A percentile compares a stretch with the other conserved stretches of the same genome.
These are phyloP conservation scores for Hemileccinum rubropunctum DNA, from an alignment of 768 basidiomycete genomes.

Conservation along the genomic window DNA sequence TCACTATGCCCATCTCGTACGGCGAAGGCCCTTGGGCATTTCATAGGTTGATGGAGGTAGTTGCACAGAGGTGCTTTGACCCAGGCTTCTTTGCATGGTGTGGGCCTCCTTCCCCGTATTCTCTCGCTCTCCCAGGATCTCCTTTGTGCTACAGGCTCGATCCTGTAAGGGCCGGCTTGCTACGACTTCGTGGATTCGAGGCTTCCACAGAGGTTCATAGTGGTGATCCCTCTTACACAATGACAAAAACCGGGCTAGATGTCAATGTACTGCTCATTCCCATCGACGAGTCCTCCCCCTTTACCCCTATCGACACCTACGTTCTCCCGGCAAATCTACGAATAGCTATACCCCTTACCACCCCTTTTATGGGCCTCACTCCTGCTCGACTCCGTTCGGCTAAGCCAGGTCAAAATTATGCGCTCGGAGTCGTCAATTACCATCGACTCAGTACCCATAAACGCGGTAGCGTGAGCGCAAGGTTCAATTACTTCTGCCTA, in stretches of 20 bases:
- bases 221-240: background rate
- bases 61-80: background rate
- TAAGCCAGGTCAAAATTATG: background rate
- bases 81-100: constrained; percentile 3
- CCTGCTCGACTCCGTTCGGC: background rate
- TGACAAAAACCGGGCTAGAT: background rate
- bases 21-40: constrained; percentile 2
- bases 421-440: constrained; percentile 1
- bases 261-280: constrained; percentile 1
- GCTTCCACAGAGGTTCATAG: background rate
- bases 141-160: constrained; percentile 3
- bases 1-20: constrained; percentile 4
- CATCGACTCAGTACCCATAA: background rate
- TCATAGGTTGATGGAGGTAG: background rate
- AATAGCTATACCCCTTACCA: constrained; percentile 1
- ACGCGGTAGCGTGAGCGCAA: background rate
- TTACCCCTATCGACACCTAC: background rate
- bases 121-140: background rate
- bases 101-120: background rate
- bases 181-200: constrained; percentile 1
- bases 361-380: background rate
- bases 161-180: background rate
- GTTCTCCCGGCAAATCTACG: background rate
- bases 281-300: background rate
- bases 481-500: background rate